Percentiles rank a stretch among this genome's conserved stretches.
These are phyloP conservation scores for Aphanomyces cochlioides DNA, from an alignment of 352 stramenopile species.

Conservation along the genomic window DNA sequence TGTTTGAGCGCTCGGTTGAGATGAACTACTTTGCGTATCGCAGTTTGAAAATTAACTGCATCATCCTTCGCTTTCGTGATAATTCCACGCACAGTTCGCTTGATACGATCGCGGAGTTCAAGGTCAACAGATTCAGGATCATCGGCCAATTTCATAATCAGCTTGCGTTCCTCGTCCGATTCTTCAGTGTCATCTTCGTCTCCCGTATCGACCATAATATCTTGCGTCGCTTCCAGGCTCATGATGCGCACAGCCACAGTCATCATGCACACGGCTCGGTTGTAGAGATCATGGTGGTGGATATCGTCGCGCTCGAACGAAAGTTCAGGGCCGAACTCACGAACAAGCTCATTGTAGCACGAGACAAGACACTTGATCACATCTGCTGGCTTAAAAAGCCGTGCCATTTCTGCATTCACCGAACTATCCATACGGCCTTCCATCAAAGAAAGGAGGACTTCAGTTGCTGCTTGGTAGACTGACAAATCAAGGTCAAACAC, in stretches of 20 bases:
- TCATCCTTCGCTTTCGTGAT: background rate
- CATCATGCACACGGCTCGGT: slow-evolving; percentile 20
- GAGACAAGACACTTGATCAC: slow-evolving; percentile 13
- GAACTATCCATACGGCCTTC: slow-evolving; percentile 23
- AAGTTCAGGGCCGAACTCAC: background rate
- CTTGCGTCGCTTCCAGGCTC: slow-evolving; percentile 21
- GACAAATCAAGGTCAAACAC: background rate
- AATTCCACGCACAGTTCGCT: slow-evolving; percentile 9
- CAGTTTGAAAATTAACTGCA: background rate
- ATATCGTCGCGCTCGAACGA: slow-evolving; percentile 27
- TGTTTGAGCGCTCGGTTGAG: slow-evolving; percentile 18
- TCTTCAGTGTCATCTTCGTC: slow-evolving; percentile 1
- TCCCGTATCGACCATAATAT: background rate
- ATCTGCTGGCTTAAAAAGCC: background rate
- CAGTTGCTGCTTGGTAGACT: slow-evolving; percentile 15
- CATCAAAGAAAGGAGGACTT: slow-evolving; percentile 26
- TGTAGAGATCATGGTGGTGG: slow-evolving; percentile 16
- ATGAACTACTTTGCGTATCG: slow-evolving; percentile 15
- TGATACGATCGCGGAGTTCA: slow-evolving; percentile 2
- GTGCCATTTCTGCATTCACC: slow-evolving; percentile 18
- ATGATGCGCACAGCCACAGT: slow-evolving; percentile 25
- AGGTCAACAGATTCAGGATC: slow-evolving; percentile 21
- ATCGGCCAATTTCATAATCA: background rate
- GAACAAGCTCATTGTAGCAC: slow-evolving; percentile 3
- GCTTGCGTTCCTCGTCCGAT: slow-evolving; percentile 1